A percentile compares a stretch with the other conserved stretches of the same genome.
Conservation (phyloP, 2,329 filamentous ascomycete genomes). For the Cladosporium sp. region DNA sequence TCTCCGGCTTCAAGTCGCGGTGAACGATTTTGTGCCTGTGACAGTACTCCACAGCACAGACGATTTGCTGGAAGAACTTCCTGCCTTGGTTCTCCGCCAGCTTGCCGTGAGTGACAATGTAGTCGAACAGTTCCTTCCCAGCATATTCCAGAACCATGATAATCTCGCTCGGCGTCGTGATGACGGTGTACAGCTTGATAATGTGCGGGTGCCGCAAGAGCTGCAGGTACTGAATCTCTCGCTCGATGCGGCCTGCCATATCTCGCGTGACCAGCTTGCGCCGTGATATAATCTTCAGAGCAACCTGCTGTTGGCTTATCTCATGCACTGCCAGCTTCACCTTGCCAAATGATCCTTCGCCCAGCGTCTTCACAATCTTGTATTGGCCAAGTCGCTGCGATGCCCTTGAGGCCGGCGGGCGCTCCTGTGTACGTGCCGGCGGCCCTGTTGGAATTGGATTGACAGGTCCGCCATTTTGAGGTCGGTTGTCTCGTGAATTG, state of each 20-base stretch:
- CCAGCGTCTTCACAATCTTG: conserved; percentile 83
- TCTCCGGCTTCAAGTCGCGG: conserved; percentile 95
- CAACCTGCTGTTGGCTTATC: conserved; percentile 90
- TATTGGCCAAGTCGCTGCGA: conserved; percentile 78
- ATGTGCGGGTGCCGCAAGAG: conserved; percentile 95
- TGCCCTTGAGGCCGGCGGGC: conserved; percentile 28
- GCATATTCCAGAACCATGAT: conserved; percentile 99
- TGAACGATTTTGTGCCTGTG: conserved; percentile 99
- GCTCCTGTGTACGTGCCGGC: conserved; percentile 23
- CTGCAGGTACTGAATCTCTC: conserved; percentile 97
- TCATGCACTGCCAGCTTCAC: conserved; percentile 95
- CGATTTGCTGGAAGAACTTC: conserved; percentile 98
- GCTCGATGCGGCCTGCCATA: conserved; percentile 96
- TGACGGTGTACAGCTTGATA: conserved; percentile 97
- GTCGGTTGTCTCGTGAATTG: conserved; percentile 28
- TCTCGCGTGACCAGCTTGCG: conserved; percentile 96
- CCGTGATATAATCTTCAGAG: conserved; percentile 94
- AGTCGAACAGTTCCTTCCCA: conserved; percentile 94
- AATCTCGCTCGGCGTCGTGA: conserved; percentile 90
- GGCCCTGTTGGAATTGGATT: conserved; percentile 40
- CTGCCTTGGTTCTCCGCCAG: conserved; percentile 91
- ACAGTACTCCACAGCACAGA: conserved; percentile 98
- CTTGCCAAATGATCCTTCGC: conserved; percentile 97
- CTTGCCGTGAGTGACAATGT: conserved; percentile 90
- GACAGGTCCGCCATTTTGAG: conserved; percentile 38